Evolutionary conservation across 2,329 filamentous ascomycete genomes (phyloP).

Genomic region (Fonsecaea erecta): DNA sequence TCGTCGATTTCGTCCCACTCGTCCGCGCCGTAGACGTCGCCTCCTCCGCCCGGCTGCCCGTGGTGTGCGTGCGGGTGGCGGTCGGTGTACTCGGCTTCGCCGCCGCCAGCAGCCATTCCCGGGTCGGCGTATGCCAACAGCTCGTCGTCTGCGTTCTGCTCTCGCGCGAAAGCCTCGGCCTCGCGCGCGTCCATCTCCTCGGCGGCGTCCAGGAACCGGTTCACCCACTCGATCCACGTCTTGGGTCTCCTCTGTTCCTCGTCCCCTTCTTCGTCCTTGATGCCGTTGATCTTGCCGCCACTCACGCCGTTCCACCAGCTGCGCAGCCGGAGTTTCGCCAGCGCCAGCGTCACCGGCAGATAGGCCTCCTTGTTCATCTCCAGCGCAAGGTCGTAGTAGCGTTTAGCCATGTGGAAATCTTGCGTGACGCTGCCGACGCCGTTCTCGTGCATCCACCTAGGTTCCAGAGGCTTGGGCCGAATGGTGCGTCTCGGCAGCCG

Average conservation of each 20-base stretch:
- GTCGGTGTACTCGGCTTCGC: slow-evolving; percentile 41
- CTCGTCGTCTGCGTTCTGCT: slow-evolving; percentile 42
- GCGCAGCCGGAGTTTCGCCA: slow-evolving; percentile 80
- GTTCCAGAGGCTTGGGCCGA: slow-evolving; percentile 97
- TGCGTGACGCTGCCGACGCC: slow-evolving; percentile 82
- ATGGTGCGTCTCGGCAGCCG: slow-evolving; percentile 86
- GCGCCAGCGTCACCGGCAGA: slow-evolving; percentile 83
- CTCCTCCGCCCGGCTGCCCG: slow-evolving; percentile 29
- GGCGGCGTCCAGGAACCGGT: slow-evolving; percentile 78
- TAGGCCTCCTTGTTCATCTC: slow-evolving; percentile 94
- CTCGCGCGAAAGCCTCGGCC: slow-evolving; percentile 55
- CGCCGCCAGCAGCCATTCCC: slow-evolving; percentile 60
- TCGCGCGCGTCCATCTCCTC: slow-evolving; percentile 67
- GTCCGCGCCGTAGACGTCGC: slow-evolving; percentile 52
- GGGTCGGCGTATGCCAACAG: slow-evolving; percentile 54
- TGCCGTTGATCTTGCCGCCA: slow-evolving; percentile 87
- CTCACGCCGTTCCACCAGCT: slow-evolving; percentile 96
- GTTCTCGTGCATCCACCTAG: slow-evolving; percentile 99
- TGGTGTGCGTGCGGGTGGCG: neutral
- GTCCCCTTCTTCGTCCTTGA: slow-evolving; percentile 71
- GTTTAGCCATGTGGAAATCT: slow-evolving; percentile 95
- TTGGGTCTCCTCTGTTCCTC: slow-evolving; percentile 57
- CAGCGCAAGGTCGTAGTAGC: slow-evolving; percentile 91
- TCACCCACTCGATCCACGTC: slow-evolving; percentile 83
- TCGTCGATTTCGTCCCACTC: slow-evolving; percentile 72